Base-by-base conservation (phyloP, 306 rosid genomes). In the Sesbania bispinosa region DNA sequence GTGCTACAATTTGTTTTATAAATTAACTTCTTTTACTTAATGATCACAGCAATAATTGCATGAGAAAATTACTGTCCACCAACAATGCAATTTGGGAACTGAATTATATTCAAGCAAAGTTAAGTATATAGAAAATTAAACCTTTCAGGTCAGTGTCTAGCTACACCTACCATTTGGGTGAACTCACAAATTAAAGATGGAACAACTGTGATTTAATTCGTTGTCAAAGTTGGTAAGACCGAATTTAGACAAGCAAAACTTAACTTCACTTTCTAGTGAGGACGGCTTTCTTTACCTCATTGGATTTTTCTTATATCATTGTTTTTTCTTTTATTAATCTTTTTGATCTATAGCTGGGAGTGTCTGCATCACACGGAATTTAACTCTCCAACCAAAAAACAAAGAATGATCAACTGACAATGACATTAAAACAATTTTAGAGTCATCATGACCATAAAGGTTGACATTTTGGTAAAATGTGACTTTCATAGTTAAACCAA, bases 391-490 rank as follows among this genome's bases (percentile, higher is more conserved):
- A 71, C 36, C 66, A 67, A 67, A 9, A 50, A 10, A 19, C 23
- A 27, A 8, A 23, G 64, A 53, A 8, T 11, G 26, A 30, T 45
- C 74, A 67, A 78, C 67, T 13, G 73, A 82, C 26, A n/a, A 42
- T 48, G 81, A 81, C 84, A 19, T 45, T 10, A 7, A 47, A 75
- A 71, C 78, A 73, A 60, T 66, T 39, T 71, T 57, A 48, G 10
- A 67, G 58, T 36, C 53, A 26, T 38, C 19, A 5, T 10, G 23
- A 80, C 15, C 52, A 54, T 15, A 1, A 15, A 46, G 60, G 59
- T 66, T 54, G 50, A 69, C 59, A 65, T 53, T 41, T 78, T 61
- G 82, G 77, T 80, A 52, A 62, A 45, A 65, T 73, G 77, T 71
- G 30, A 69, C 74, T 81, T 69, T 77, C 71, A 57, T 18, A 60